Base-by-base conservation (phyloP, 371 early-diverging fungal species). In the Zychaea mexicana region DNA sequence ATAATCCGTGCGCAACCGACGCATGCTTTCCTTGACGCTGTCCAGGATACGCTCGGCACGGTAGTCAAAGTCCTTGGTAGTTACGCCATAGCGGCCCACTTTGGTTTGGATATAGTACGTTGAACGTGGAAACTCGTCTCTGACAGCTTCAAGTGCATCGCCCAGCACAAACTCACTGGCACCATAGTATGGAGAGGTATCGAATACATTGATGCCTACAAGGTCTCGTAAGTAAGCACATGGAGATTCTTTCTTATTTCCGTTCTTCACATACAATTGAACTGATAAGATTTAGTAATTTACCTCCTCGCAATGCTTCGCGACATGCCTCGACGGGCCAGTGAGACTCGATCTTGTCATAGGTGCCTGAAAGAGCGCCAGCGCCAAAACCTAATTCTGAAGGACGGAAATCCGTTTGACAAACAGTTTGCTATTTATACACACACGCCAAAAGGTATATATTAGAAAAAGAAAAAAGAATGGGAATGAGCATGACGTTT, bases 141-240 rank as follows among this genome's bases (percentile, higher is more conserved):
- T 56, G 45, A 91, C 64, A n/a, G 69, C 56, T 10, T 62, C 55
- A 5, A 93, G 71, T 0, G 88, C 91, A 15, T 86, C 77, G 15
- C 93, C 92, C 1, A 93, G 80, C 33, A 88, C 78, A n/a, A 71
- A 63, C 68, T 93, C 92, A 55, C 90, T 90, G 39, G 84, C 73
- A 21, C 86, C 86, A 67, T 93, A 93, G 65, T 90, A 93, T 9
- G 92, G 92, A 1, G 91, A 90, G 0, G 93, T 92, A 57, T 93
- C 93, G 59, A 91, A 85, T 19, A 83, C 72, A 64, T 88, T 89
- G 72, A 93, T 86, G 6, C 90, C 92, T 79, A 73, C n/a, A n/a
- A n/a, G n/a, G n/a, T n/a, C n/a, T n/a, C 59, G n/a, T n/a, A n/a
- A n/a, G n/a, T n/a, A n/a, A 10, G 3, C 17, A 47, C 2, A 30